phyloP scores from a whole-genome alignment of 2,329 filamentous ascomycete genomes.

The Colletotrichum sp. region DNA sequence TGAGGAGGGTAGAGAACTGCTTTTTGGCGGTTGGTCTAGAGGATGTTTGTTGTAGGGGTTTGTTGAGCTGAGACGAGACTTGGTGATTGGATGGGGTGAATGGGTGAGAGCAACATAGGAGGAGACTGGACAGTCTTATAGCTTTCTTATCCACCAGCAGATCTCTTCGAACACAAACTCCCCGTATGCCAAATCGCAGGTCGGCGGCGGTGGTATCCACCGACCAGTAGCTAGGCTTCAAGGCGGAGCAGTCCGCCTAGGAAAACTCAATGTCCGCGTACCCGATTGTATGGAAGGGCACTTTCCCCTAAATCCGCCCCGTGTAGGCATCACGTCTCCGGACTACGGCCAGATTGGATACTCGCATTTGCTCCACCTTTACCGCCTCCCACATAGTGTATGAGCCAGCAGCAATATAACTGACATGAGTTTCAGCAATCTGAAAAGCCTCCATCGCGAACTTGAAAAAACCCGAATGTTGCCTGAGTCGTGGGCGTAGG shows the following conservation, averaged over 20 bases:
- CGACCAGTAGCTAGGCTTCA: not conserved
- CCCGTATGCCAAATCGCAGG: not conserved
- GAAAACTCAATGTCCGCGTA: not conserved
- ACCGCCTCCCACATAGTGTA: not conserved
- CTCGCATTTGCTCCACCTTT: not conserved
- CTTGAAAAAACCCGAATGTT: not conserved
- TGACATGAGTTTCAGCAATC: not conserved
- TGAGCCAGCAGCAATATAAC: not conserved
- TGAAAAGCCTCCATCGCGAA: not conserved
- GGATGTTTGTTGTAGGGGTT: not conserved
- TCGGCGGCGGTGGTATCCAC: not conserved
- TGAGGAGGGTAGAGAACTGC: not conserved
- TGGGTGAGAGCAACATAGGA: fast-evolving
- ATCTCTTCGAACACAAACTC: not conserved
- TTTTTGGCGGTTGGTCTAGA: not conserved
- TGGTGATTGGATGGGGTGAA: not conserved
- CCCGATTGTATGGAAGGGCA: not conserved
- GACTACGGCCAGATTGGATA: not conserved
- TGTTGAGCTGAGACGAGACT: not conserved
- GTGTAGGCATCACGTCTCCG: not conserved
- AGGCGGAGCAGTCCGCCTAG: not conserved
- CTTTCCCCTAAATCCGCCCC: not conserved
- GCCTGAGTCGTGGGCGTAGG: not conserved
- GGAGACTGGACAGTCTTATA: not conserved
- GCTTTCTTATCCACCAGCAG: not conserved